Evolutionary conservation across 2,329 filamentous ascomycete genomes (phyloP).

Genomic region (Stagonosporopsis cucurbitacearum): DNA sequence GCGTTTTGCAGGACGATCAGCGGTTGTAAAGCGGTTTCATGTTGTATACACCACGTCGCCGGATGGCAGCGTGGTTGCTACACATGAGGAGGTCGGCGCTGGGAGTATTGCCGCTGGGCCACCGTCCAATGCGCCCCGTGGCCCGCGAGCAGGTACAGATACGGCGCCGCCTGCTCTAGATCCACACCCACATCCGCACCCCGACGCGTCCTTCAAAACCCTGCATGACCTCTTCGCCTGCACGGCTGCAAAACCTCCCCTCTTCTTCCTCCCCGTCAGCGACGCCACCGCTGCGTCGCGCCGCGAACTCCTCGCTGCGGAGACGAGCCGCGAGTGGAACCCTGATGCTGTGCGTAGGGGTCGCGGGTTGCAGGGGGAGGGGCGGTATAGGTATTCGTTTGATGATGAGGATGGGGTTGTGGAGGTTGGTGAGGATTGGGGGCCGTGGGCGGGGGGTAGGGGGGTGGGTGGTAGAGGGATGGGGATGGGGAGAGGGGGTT

Average conservation of each 20-base stretch:
- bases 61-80: constrained; percentile 28
- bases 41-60: constrained; percentile 36
- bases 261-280: constrained; percentile 71
- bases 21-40: constrained; percentile 39
- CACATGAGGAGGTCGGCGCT: constrained; percentile 45
- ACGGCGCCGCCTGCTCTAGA: too few species aligned
- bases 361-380: constrained; percentile 35
- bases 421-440: constrained; percentile 48
- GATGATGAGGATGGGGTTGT: constrained; percentile 54
- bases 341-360: constrained; percentile 40
- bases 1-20: constrained; percentile 26
- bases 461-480: constrained; percentile 22
- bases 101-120: constrained; percentile 17
- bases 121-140: constrained; percentile 33
- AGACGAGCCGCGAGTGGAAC: constrained; percentile 53
- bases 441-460: constrained; percentile 35
- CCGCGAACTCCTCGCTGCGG: constrained; percentile 63
- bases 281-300: constrained; percentile 69
- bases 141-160: constrained; percentile 21
- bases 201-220: constrained; percentile 55
- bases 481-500: constrained; percentile 16
- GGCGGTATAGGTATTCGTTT: constrained; percentile 52
- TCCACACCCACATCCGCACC: background rate
- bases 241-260: constrained; percentile 66
- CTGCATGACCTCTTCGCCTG: constrained; percentile 67